phyloP scores from a whole-genome alignment of 1,284 basidiomycete genomes.

The Boletus hoseneyae region DNA sequence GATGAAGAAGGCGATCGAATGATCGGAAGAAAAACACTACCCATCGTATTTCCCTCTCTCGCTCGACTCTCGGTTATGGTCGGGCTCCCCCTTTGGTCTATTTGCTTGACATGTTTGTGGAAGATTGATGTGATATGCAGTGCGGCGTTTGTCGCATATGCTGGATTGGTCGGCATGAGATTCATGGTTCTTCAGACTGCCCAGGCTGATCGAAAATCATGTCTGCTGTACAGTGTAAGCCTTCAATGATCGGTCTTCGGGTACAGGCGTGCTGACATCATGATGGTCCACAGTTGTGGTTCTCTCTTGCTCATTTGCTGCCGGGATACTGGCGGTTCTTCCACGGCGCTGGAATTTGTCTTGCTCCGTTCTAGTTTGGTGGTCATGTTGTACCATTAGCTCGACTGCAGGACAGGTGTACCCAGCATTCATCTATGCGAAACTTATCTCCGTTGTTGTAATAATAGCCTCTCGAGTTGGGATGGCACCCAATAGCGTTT shows the following conservation, averaged over 20 bases:
- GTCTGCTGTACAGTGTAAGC: slow-evolving; percentile 35
- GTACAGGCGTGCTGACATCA: background rate
- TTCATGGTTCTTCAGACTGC: slow-evolving; percentile 27
- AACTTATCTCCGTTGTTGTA: slow-evolving; percentile 14
- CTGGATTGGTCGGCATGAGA: slow-evolving; percentile 28
- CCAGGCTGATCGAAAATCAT: slow-evolving; percentile 31
- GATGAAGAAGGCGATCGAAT: slow-evolving; percentile 37
- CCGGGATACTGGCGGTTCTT: slow-evolving; percentile 33
- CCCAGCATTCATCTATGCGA: background rate
- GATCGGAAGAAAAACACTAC: slow-evolving; percentile 36
- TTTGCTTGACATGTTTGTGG: slow-evolving; percentile 29
- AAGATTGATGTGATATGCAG: slow-evolving; percentile 25
- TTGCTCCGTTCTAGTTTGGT: slow-evolving; percentile 5
- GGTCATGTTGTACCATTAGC: slow-evolving; percentile 7
- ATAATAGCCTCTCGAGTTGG: background rate
- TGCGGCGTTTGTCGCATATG: slow-evolving; percentile 30
- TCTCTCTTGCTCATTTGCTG: slow-evolving; percentile 32
- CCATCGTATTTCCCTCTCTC: slow-evolving; percentile 34
- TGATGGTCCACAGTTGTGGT: slow-evolving; percentile 27
- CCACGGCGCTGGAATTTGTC: slow-evolving; percentile 17
- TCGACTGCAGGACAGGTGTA: slow-evolving; percentile 11
- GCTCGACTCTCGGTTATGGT: slow-evolving; percentile 30
- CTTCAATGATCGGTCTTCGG: background rate
- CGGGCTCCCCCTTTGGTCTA: slow-evolving; percentile 30
- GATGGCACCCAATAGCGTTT: background rate